phyloP scores from a whole-genome alignment of 208 protist genomes.

The Acanthamoeba triangularis region DNA sequence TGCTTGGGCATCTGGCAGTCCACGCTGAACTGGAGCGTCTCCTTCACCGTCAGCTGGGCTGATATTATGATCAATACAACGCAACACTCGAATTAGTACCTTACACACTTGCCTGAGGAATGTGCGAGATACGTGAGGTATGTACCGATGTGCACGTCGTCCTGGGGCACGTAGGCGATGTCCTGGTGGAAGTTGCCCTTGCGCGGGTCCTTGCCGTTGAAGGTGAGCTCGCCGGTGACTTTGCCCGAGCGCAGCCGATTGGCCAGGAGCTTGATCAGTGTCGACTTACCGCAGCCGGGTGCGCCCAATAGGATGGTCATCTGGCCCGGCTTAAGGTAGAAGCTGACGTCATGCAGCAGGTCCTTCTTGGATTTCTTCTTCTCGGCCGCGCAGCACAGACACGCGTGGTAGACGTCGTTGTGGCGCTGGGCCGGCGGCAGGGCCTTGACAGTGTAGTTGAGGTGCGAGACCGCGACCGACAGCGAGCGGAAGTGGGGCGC shows the following conservation, averaged over 20 bases:
- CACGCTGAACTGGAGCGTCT: slow-evolving; percentile 81
- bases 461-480: neutral
- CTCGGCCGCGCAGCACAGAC: neutral
- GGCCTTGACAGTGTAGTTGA: slow-evolving; percentile 42
- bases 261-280: slow-evolving; percentile 79
- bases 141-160: slow-evolving; percentile 82
- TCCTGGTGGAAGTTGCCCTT: slow-evolving; percentile 17
- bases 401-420: neutral
- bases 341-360: slow-evolving; percentile 28
- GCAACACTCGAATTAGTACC: neutral
- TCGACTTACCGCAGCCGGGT: slow-evolving; percentile 73
- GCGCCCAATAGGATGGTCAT: slow-evolving; percentile 43
- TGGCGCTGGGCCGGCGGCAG: neutral
- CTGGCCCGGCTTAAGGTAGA: slow-evolving; percentile 57
- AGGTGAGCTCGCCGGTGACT: slow-evolving; percentile 6
- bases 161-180: slow-evolving; percentile 81
- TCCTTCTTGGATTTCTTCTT: slow-evolving; percentile 16
- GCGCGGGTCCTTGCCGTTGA: slow-evolving; percentile 66
- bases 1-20: slow-evolving; percentile 70
- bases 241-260: slow-evolving; percentile 58
- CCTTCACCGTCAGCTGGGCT: slow-evolving; percentile 79
- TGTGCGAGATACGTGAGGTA: neutral
- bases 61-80: neutral
- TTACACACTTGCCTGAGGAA: neutral
- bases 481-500: slow-evolving; percentile 32